Conservation (phyloP, 352 stramenopile species). For the Pythium brachiatum region DNA sequence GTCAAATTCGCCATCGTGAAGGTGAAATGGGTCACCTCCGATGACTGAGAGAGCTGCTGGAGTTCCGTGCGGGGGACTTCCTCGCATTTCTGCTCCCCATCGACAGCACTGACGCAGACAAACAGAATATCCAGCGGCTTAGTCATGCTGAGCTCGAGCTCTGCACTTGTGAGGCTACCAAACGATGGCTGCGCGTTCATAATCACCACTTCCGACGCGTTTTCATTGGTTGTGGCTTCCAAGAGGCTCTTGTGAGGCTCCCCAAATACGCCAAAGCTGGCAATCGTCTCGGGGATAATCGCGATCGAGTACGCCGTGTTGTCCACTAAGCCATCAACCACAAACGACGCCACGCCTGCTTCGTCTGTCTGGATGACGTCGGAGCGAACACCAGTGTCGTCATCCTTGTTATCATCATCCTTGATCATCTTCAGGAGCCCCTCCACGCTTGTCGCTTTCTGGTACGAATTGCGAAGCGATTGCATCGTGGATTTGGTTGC, state of each 20-base stretch:
- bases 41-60: conserved; percentile 19
- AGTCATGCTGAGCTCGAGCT: conserved; percentile 48
- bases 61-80: conserved; percentile 37
- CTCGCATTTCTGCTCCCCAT: conserved; percentile 16
- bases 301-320: conserved; percentile 49
- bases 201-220: conserved; percentile 54
- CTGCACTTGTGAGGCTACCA: conserved; percentile 39
- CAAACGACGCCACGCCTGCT: conserved; percentile 2
- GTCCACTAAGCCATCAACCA: conserved; percentile 41
- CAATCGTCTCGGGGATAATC: conserved; percentile 60
- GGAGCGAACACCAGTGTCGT: neutral
- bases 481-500: conserved; percentile 6
- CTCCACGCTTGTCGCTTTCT: conserved; percentile 32
- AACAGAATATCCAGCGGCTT: conserved; percentile 60
- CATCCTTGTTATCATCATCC: neutral
- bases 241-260: conserved; percentile 37
- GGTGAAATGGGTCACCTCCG: conserved; percentile 25
- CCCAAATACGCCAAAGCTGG: conserved; percentile 63
- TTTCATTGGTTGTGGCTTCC: conserved; percentile 61
- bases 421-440: conserved; percentile 21
- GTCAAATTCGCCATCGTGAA: conserved; percentile 56
- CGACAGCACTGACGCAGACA: conserved; percentile 29
- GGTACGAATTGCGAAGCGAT: conserved; percentile 28
- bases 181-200: conserved; percentile 25
- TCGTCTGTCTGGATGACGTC: conserved; percentile 7